phyloP scores from a whole-genome alignment of 805 yeast genomes.

The Kregervanrija pseudodelftensis region DNA sequence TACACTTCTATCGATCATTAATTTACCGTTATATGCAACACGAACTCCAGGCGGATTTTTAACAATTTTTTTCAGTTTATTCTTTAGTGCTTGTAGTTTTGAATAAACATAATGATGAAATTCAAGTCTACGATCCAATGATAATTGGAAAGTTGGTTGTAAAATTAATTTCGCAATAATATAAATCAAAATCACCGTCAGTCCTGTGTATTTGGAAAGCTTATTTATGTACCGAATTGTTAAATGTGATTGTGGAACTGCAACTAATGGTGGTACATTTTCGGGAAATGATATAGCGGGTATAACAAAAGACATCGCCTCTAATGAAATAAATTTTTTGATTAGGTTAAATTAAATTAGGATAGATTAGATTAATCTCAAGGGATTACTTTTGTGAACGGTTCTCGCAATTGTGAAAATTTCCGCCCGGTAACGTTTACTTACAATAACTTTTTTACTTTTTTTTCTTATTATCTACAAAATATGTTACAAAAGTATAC shows the following conservation, averaged over 20 bases:
- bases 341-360: not conserved
- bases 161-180: conserved; percentile 27
- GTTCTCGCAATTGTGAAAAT: too few species aligned
- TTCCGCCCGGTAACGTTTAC: too few species aligned
- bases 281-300: conserved; percentile 30
- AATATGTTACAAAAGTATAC: not conserved
- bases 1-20: conserved; percentile 30
- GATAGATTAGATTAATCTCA: not conserved
- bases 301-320: conserved; percentile 7
- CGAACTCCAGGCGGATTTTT: conserved; percentile 34
- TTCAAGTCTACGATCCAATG: conserved; percentile 33
- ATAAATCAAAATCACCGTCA: conserved; percentile 25
- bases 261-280: conserved; percentile 10
- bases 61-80: conserved; percentile 20
- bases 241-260: conserved; percentile 9
- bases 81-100: conserved; percentile 23
- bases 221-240: conserved; percentile 23
- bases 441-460: too few species aligned
- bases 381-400: too few species aligned
- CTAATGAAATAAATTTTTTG: not conserved
- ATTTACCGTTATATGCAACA: conserved; percentile 32
- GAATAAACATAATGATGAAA: conserved; percentile 24
- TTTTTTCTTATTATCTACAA: not conserved
- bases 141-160: conserved; percentile 34
- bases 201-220: conserved; percentile 31